A percentile compares a stretch with the other conserved stretches of the same genome.
phyloP scores from a whole-genome alignment of 805 yeast species.

The Phaffomyces antillensis region DNA sequence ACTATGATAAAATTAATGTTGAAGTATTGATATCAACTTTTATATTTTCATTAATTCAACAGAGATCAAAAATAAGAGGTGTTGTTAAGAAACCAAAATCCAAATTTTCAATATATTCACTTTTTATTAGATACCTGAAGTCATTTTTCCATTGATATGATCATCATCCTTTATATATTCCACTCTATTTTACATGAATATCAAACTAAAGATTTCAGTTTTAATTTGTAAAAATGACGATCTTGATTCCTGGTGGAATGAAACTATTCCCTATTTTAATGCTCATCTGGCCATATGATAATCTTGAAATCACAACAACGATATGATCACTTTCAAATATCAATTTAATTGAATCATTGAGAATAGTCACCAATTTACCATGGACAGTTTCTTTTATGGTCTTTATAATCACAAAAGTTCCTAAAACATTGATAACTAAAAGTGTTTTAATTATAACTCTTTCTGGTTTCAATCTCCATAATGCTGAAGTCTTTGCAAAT shows the following conservation, averaged over 20 bases:
- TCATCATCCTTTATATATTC: conserved; percentile 9
- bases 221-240: conserved; percentile 48
- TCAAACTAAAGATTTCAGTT: conserved; percentile 11
- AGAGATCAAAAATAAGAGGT: conserved; percentile 6
- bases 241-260: conserved; percentile 70
- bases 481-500: conserved; percentile 38
- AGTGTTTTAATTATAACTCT: conserved; percentile 9
- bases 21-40: conserved; percentile 20
- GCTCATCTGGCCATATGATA: conserved; percentile 95
- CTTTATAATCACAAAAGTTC: conserved; percentile 6
- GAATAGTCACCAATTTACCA: conserved; percentile 33
- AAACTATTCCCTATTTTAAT: conserved; percentile 85
- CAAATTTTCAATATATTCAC: neutral
- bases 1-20: conserved; percentile 18
- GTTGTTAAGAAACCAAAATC: conserved; percentile 3
- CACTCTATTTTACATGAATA: conserved; percentile 19
- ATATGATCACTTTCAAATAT: conserved; percentile 55
- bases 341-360: conserved; percentile 59
- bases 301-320: conserved; percentile 52
- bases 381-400: conserved; percentile 5
- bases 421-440: conserved; percentile 13
- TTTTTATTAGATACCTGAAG: neutral
- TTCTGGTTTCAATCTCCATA: conserved; percentile 17
- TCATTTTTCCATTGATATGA: neutral
- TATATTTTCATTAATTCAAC: conserved; percentile 10